A percentile compares a stretch with the other conserved stretches of the same genome.
These are phyloP conservation scores for Durio zibethinus DNA, from an alignment of 345 rosid genomes.

Conservation along the genomic window DNA sequence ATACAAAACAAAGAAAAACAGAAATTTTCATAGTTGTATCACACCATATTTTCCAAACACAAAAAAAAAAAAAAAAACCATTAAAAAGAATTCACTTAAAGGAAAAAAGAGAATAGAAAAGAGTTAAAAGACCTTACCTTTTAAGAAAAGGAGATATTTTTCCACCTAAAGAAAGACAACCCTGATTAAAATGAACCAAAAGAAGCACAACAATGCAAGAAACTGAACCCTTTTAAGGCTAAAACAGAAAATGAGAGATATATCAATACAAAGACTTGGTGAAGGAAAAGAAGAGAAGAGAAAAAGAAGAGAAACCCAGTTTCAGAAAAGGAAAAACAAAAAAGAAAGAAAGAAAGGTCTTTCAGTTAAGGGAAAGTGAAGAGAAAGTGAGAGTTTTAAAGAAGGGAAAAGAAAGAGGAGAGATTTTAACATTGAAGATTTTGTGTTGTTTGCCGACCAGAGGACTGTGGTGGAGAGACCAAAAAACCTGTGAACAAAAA, in stretches of 20 bases:
- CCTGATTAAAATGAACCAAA: slow-evolving; percentile 6
- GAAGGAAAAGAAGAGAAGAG: not conserved
- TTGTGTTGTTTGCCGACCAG: slow-evolving; percentile 29
- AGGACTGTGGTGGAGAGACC: slow-evolving; percentile 15
- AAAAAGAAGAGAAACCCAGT: not conserved
- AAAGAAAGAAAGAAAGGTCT: not conserved
- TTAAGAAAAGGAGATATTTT: slow-evolving; percentile 4
- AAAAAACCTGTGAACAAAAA: not conserved
- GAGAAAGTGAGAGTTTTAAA: slow-evolving; percentile 10
- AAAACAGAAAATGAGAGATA: not conserved
- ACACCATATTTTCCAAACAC: not conserved
- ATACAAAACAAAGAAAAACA: not conserved
- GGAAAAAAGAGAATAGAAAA: not conserved
- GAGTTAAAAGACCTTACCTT: not conserved
- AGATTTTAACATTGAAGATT: not conserved
- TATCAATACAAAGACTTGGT: not conserved
- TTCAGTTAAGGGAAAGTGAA: not conserved
- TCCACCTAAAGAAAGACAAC: not conserved
- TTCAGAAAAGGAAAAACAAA: not conserved
- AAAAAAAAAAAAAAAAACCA: not conserved
- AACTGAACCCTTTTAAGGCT: not conserved
- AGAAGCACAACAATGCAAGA: not conserved
- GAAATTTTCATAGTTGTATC: not conserved
- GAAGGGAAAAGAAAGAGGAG: not conserved
- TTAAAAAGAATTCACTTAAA: not conserved